phyloP scores from a whole-genome alignment of 768 basidiomycete species.

The Mycena latifolia region DNA sequence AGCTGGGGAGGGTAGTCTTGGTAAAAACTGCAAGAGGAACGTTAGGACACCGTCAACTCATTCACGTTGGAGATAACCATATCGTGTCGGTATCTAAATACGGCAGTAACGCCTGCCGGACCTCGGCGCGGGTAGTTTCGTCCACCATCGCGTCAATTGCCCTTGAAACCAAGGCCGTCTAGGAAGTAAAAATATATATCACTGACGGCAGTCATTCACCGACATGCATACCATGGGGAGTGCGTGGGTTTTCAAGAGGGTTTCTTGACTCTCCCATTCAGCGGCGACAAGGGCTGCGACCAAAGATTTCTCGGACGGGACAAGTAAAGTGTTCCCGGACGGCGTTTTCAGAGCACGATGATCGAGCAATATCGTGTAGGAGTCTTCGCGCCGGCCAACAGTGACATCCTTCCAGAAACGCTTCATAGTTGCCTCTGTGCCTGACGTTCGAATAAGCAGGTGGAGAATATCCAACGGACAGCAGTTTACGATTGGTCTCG shows the following conservation, averaged over 20 bases:
- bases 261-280: conserved; percentile 97
- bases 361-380: conserved; percentile 80
- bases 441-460: conserved; percentile 52
- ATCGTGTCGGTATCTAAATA: conserved; percentile 97
- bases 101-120: conserved; percentile 76
- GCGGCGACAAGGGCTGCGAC: conserved; percentile 89
- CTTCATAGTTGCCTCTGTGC: conserved; percentile 87
- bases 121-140: conserved; percentile 65
- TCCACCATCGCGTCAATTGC: conserved; percentile 86
- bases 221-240: conserved; percentile 80
- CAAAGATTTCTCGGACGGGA: conserved; percentile 79
- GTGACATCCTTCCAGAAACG: conserved; percentile 97
- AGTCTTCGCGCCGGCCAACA: conserved; percentile 68
- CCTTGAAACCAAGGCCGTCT: conserved; percentile 94
- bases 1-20: conserved; percentile 82
- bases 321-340: conserved; percentile 76
- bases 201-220: background rate
- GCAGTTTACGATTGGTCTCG: conserved; percentile 70
- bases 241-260: conserved; percentile 87
- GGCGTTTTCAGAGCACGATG: conserved; percentile 91
- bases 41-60: conserved; percentile 2
- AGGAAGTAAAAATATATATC: conserved; percentile 27
- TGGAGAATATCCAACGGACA: background rate
- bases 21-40: conserved; percentile 72
- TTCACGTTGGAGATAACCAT: conserved; percentile 62